Conservation (phyloP, 345 rosid genomes). For the Eucalyptus curtisii region DNA sequence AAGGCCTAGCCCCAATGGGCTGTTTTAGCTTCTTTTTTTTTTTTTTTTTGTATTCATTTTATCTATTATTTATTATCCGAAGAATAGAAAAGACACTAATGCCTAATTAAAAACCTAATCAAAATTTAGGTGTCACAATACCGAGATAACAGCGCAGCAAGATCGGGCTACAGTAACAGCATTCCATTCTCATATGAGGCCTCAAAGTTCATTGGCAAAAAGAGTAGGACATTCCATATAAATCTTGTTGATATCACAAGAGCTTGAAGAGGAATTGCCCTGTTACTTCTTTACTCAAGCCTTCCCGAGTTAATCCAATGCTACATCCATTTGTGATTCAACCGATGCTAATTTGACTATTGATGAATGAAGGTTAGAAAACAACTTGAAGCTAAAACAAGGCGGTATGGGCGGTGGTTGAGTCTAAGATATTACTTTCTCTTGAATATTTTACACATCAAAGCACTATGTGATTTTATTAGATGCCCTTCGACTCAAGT, state of each 20-base stretch:
- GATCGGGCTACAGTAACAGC: too few species aligned
- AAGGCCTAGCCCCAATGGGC: too few species aligned
- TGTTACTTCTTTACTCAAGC: too few species aligned
- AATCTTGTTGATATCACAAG: too few species aligned
- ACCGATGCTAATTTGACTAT: not conserved
- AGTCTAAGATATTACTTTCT: not conserved
- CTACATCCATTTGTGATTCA: not conserved
- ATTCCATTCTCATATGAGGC: not conserved
- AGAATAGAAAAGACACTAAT: too few species aligned
- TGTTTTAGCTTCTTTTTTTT: too few species aligned
- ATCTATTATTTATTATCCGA: too few species aligned
- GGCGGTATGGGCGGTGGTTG: not conserved
- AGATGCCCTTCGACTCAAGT: not conserved
- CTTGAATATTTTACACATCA: not conserved
- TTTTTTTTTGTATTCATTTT: too few species aligned
- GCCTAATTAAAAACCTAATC: too few species aligned
- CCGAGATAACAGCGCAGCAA: too few species aligned
- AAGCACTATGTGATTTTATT: not conserved
- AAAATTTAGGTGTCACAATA: too few species aligned
- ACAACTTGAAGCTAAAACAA: not conserved
- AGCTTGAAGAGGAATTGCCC: too few species aligned
- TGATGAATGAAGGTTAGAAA: not conserved
- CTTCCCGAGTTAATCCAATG: not conserved
- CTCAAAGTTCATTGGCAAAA: not conserved
- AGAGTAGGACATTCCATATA: constrained; percentile 16